phyloP scores from a whole-genome alignment of 225 moss, liverwort and hornwort species.

The Sphagnum contortum region DNA sequence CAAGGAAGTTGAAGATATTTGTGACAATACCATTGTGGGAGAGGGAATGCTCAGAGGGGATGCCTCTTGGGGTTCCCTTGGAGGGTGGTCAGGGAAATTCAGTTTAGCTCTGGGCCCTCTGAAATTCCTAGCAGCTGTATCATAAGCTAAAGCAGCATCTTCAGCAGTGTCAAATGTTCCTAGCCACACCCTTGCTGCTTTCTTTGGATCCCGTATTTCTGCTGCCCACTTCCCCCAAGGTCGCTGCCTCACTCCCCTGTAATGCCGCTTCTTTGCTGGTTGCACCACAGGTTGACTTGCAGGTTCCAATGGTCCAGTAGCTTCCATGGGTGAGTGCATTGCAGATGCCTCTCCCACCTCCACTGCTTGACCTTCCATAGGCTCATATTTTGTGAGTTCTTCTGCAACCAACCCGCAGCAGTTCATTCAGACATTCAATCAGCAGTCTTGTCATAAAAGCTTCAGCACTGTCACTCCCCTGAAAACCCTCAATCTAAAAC shows the following conservation, averaged over 20 bases:
- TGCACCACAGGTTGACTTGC: constrained; percentile 1
- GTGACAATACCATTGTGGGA: constrained; percentile 4
- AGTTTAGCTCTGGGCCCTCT: constrained; percentile 44
- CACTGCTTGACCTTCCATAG: constrained; percentile 6
- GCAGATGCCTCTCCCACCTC: constrained; percentile 11
- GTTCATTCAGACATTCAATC: background rate
- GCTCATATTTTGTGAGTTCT: constrained; percentile 13
- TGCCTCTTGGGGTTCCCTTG: constrained; percentile 3
- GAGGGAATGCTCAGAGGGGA: constrained; percentile 12
- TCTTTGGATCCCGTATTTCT: constrained; percentile 87
- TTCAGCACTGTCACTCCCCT: constrained; percentile 10
- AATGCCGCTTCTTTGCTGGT: constrained; percentile 36
- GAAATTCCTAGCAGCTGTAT: constrained; percentile 16
- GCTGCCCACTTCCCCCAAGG: constrained; percentile 99
- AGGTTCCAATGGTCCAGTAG: background rate
- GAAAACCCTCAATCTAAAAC: background rate
- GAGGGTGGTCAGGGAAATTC: constrained; percentile 40
- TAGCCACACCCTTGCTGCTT: constrained; percentile 84
- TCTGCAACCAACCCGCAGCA: constrained; percentile 15
- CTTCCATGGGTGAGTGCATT: background rate
- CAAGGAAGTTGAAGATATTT: background rate
- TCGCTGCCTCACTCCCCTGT: constrained; percentile 76
- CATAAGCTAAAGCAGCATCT: constrained; percentile 74
- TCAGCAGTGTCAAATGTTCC: constrained; percentile 93
- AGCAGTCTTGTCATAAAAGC: background rate